Conservation (phyloP, 768 basidiomycete genomes). For the Clitopilus passeckerianus region DNA sequence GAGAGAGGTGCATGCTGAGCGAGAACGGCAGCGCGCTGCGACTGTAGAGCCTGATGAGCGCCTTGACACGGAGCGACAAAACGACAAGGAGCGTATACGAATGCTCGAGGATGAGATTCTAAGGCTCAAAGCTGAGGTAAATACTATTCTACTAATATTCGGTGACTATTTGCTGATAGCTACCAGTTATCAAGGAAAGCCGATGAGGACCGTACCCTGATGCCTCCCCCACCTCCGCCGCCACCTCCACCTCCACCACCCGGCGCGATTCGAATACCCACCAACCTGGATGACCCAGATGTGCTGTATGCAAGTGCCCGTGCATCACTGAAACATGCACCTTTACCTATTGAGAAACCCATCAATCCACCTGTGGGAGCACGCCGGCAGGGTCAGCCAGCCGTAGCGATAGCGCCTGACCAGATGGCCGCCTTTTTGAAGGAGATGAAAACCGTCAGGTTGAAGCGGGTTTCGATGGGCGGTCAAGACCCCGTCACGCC, state of each 20-base stretch:
- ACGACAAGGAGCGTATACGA: constrained; percentile 61
- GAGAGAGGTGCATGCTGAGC: constrained; percentile 25
- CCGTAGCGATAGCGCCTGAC: constrained; percentile 70
- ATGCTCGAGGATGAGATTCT: constrained; percentile 64
- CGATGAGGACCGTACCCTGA: constrained; percentile 32
- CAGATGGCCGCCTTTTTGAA: constrained; percentile 81
- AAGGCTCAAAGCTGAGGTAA: constrained; percentile 53
- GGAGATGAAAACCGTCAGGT: constrained; percentile 72
- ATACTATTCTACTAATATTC: neutral
- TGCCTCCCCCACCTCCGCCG: constrained; percentile 36
- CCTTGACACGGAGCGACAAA: constrained; percentile 33
- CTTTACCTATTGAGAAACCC: constrained; percentile 57
- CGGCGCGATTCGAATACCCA: constrained; percentile 27
- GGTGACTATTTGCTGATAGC: constrained; percentile 12
- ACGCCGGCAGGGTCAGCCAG: constrained; percentile 54
- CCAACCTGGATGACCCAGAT: constrained; percentile 16
- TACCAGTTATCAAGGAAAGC: constrained; percentile 17
- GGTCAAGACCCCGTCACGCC: neutral
- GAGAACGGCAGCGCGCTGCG: constrained; percentile 48
- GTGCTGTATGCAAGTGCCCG: constrained; percentile 55
- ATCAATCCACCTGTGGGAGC: constrained; percentile 44
- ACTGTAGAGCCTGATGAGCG: constrained; percentile 35
- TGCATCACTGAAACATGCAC: constrained; percentile 58
- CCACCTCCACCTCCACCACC: constrained; percentile 27
- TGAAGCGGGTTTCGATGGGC: constrained; percentile 44